Percentiles rank a stretch among this genome's conserved stretches.
These are phyloP conservation scores for Rubroshorea leprosula DNA, from an alignment of 345 rosid species.

Conservation along the genomic window DNA sequence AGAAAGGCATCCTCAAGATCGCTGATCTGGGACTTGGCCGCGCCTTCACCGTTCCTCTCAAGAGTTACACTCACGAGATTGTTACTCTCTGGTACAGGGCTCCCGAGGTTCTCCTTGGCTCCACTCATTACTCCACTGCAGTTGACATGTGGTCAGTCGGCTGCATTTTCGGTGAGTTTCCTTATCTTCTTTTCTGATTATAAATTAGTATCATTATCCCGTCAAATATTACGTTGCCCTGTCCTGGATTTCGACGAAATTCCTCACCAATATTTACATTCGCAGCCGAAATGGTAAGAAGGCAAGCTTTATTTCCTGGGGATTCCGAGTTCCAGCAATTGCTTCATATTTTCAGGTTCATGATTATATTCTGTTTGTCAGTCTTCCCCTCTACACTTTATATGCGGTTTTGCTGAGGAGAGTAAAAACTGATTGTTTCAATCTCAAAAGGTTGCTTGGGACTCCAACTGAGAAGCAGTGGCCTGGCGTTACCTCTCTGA, in stretches of 20 bases:
- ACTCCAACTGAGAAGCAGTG: constrained; percentile 82
- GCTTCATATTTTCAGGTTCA: constrained; percentile 86
- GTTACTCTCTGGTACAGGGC: constrained; percentile 97
- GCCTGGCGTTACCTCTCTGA: constrained; percentile 74
- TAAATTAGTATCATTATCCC: not conserved
- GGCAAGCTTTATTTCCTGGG: constrained; percentile 91
- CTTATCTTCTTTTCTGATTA: not conserved
- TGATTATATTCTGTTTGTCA: not conserved
- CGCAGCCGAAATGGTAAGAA: constrained; percentile 77
- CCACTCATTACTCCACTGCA: constrained; percentile 75
- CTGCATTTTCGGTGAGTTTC: constrained; percentile 71
- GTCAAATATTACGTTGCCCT: not conserved
- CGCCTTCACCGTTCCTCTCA: constrained; percentile 87
- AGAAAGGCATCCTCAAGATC: constrained; percentile 71
- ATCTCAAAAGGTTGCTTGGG: constrained; percentile 57
- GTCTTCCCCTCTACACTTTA: not conserved
- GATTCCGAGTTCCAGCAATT: constrained; percentile 93
- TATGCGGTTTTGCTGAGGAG: not conserved
- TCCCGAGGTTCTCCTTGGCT: constrained; percentile 88
- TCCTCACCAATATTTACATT: not conserved
- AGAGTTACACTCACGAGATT: constrained; percentile 86
- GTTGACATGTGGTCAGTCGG: constrained; percentile 99
- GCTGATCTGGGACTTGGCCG: constrained; percentile 93
- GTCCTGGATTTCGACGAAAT: not conserved
- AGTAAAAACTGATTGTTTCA: not conserved